phyloP scores from a whole-genome alignment of 495 filamentous ascomycete genomes.

The Aspergillus homomorphus region DNA sequence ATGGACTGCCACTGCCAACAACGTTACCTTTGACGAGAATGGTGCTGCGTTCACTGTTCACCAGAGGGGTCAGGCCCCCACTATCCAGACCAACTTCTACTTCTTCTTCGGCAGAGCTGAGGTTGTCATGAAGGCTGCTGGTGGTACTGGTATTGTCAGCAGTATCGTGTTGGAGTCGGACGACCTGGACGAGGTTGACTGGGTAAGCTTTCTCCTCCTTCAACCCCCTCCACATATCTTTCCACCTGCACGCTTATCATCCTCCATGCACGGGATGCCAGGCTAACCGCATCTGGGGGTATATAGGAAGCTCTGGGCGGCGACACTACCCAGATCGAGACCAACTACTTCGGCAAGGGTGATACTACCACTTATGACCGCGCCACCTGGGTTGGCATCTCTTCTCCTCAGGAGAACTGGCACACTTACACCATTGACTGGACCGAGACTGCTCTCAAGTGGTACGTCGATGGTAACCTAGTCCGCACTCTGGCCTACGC shows the following conservation, averaged over 20 bases:
- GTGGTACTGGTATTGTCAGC: constrained; percentile 72
- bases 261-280: constrained; percentile 1
- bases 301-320: constrained; percentile 54
- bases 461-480: constrained; percentile 71
- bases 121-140: constrained; percentile 68
- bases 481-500: constrained; percentile 66
- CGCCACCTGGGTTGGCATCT: constrained; percentile 53
- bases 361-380: constrained; percentile 76
- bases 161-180: constrained; percentile 85
- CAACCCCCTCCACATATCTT: background rate
- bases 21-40: constrained; percentile 45
- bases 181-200: constrained; percentile 93
- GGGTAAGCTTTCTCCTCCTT: constrained; percentile 52
- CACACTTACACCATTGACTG: constrained; percentile 87
- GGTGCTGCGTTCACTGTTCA: constrained; percentile 70
- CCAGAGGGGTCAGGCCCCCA: constrained; percentile 70
- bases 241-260: constrained; percentile 1
- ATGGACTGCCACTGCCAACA: constrained; percentile 62
- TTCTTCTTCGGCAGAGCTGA: constrained; percentile 75
- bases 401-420: constrained; percentile 63
- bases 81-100: constrained; percentile 69
- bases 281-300: constrained; percentile 13
- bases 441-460: constrained; percentile 67
- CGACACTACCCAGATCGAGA: constrained; percentile 67
- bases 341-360: constrained; percentile 95